Conservation (phyloP, 2,329 filamentous ascomycete genomes). For the Pseudogymnoascus sp. region DNA sequence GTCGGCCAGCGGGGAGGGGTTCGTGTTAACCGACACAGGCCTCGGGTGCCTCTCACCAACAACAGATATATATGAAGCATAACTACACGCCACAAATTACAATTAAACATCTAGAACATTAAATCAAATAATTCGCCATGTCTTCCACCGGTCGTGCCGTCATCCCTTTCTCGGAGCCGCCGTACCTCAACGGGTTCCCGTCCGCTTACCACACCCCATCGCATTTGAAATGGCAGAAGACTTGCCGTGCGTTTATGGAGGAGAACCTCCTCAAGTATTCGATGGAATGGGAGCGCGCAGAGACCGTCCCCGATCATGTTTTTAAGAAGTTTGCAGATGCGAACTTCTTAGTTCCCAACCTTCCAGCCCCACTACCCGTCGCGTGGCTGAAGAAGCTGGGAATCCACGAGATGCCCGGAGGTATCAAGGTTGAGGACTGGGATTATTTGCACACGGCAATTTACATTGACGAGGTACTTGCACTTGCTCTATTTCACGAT, state of each 20-base stretch:
- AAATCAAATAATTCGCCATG: neutral
- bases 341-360: slow-evolving; percentile 63
- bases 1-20: neutral
- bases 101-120: neutral
- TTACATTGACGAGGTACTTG: neutral
- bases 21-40: neutral
- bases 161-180: slow-evolving; percentile 65
- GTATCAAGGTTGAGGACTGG: slow-evolving; percentile 63
- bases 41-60: slow-evolving; percentile 4
- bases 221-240: slow-evolving; percentile 59
- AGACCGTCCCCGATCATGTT: slow-evolving; percentile 55
- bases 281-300: slow-evolving; percentile 57
- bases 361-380: slow-evolving; percentile 62
- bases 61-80: slow-evolving; percentile 1
- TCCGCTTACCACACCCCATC: slow-evolving; percentile 63
- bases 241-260: slow-evolving; percentile 57
- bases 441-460: slow-evolving; percentile 65
- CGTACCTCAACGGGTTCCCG: slow-evolving; percentile 62
- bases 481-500: neutral
- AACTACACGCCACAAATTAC: neutral
- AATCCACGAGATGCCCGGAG: slow-evolving; percentile 58
- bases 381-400: slow-evolving; percentile 59
- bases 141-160: slow-evolving; percentile 10
- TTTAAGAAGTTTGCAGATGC: slow-evolving; percentile 56
- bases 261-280: slow-evolving; percentile 55